Evolutionary conservation across 23 red algal species (phyloP).

Genomic region (Gracilaria gracilis): DNA sequence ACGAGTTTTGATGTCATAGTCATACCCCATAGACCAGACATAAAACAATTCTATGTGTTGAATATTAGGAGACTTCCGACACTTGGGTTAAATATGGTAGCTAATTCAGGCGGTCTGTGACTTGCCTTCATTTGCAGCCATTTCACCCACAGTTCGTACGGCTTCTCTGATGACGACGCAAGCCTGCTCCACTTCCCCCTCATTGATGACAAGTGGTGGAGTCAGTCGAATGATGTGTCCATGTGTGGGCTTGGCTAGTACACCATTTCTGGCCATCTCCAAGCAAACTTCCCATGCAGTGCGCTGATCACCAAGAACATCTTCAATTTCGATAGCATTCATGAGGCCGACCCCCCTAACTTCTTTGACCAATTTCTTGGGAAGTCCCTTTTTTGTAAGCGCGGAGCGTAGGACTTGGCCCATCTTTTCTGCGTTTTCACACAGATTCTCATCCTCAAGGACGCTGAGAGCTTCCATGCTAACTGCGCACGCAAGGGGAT

Average conservation of each 20-base stretch:
- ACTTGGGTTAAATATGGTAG: not conserved
- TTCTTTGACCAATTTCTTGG: slow-evolving; percentile 56
- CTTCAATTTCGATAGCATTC: slow-evolving; percentile 78
- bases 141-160: slow-evolving; percentile 41
- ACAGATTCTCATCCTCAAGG: slow-evolving; percentile 84
- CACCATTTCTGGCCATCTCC: slow-evolving; percentile 81
- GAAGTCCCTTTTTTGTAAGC: slow-evolving; percentile 43
- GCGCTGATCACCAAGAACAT: slow-evolving; percentile 47
- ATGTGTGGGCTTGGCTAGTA: slow-evolving; percentile 95
- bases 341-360: slow-evolving; percentile 91
- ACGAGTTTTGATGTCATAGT: not conserved
- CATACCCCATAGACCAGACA: not conserved
- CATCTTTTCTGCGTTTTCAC: slow-evolving; percentile 67
- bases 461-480: slow-evolving; percentile 86
- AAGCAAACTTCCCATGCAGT: slow-evolving; percentile 87
- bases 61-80: not conserved
- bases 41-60: not conserved
- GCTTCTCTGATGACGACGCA: slow-evolving; percentile 64
- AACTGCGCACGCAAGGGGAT: slow-evolving; percentile 93
- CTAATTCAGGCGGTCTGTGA: not conserved
- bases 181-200: slow-evolving; percentile 80
- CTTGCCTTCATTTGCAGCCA: slow-evolving; percentile 20
- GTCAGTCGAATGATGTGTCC: slow-evolving; percentile 91
- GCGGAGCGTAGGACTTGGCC: slow-evolving; percentile 67
- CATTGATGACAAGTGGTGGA: slow-evolving; percentile 90